These are phyloP conservation scores for Naganishia sp. DNA, from an alignment of 1,284 basidiomycete species.

Conservation along the genomic window DNA sequence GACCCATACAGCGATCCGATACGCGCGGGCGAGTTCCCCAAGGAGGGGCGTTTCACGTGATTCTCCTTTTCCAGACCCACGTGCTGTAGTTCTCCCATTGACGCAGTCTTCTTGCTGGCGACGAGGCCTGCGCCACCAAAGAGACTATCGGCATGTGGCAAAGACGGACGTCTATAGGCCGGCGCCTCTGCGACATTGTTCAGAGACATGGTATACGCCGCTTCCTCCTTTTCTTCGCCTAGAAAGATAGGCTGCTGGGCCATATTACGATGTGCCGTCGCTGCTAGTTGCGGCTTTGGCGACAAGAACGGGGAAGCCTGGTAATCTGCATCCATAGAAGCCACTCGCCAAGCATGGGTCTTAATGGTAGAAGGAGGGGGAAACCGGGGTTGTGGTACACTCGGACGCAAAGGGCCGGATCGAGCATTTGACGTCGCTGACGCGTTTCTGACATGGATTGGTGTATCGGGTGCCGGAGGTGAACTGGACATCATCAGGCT, in stretches of 20 bases:
- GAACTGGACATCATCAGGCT: constrained; percentile 32
- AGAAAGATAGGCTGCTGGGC: neutral
- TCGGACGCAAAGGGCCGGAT: constrained; percentile 1
- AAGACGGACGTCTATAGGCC: constrained; percentile 18
- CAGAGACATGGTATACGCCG: constrained; percentile 22
- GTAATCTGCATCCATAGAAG: constrained; percentile 24
- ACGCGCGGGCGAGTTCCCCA: constrained; percentile 20
- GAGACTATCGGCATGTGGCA: constrained; percentile 24
- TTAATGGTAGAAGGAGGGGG: constrained; percentile 24
- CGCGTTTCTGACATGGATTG: constrained; percentile 18
- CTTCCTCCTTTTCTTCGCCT: constrained; percentile 16
- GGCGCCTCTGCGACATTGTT: constrained; percentile 6
- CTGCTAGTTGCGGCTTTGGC: constrained; percentile 6
- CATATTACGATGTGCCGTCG: neutral
- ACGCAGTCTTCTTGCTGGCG: constrained; percentile 21
- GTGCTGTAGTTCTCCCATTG: constrained; percentile 25
- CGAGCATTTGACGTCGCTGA: neutral
- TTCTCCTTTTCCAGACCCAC: constrained; percentile 16
- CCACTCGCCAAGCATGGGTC: constrained; percentile 26
- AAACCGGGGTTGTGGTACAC: constrained; percentile 24
- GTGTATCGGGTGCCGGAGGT: constrained; percentile 32
- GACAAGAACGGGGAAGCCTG: constrained; percentile 25
- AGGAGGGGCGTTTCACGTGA: constrained; percentile 20
- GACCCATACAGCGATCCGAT: constrained; percentile 8
- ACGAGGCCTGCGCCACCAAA: constrained; percentile 17